phyloP scores from a whole-genome alignment of 73 alveolate species.

The Tetrahymena borealis region DNA sequence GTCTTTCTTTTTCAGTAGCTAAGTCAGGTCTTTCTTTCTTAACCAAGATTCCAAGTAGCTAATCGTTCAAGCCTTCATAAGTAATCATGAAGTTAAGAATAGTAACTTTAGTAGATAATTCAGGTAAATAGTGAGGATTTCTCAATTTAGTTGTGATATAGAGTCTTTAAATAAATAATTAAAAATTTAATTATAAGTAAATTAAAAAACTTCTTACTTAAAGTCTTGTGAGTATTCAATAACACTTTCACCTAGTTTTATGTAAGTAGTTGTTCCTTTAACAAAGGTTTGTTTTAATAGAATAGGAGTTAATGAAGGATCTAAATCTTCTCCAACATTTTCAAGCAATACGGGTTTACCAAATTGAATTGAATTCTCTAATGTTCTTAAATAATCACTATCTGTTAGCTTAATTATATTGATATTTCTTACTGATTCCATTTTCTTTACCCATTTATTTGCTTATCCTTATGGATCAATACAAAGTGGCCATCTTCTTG shows the following conservation, averaged over 20 bases:
- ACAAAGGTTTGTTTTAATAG: conserved; percentile 84
- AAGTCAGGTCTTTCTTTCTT: conserved; percentile 98
- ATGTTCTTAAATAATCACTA: conserved; percentile 59
- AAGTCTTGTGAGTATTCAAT: conserved; percentile 94
- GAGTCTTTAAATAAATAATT: conserved; percentile 36
- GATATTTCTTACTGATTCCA: conserved; percentile 49
- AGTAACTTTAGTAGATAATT: conserved; percentile 93
- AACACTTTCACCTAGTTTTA: conserved; percentile 88
- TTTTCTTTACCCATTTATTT: conserved; percentile 77
- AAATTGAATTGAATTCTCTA: conserved; percentile 74
- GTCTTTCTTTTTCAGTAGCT: conserved; percentile 95
- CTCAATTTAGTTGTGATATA: conserved; percentile 95
- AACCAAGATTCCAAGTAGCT: conserved; percentile 93
- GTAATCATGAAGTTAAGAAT: conserved; percentile 97
- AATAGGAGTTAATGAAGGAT: conserved; percentile 96
- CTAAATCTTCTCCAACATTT: conserved; percentile 83
- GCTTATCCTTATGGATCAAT: conserved; percentile 94
- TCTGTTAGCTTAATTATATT: conserved; percentile 78
- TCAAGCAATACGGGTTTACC: conserved; percentile 94
- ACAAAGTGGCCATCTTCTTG: conserved; percentile 96
- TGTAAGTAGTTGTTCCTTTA: conserved; percentile 82
- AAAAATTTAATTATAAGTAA: background rate
- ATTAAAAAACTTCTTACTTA: conserved; percentile 8
- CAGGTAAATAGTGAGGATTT: conserved; percentile 99
- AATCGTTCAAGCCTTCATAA: conserved; percentile 97